Percentiles rank a stretch among this genome's conserved stretches.
Conservation (phyloP, 2,329 filamentous ascomycete species). For the Aspergillus amoenus region DNA sequence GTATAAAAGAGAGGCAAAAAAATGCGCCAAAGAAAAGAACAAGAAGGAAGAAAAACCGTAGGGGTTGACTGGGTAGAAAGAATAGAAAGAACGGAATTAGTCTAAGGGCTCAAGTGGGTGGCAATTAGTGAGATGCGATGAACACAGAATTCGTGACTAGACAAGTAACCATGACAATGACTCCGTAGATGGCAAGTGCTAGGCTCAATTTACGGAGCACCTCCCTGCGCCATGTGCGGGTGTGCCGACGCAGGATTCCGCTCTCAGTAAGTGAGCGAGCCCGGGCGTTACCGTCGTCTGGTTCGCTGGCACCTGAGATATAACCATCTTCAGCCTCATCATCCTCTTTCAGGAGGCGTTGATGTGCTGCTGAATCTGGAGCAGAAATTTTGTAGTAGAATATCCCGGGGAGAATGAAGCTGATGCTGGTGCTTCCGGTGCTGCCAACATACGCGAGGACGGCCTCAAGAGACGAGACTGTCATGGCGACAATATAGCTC, state of each 20-base stretch:
- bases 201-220: constrained; percentile 71
- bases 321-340: constrained; percentile 66
- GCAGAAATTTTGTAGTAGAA: constrained; percentile 99
- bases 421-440: constrained; percentile 92
- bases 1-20: neutral
- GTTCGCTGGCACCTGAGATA: constrained; percentile 39
- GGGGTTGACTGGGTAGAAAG: no score
- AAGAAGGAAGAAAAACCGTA: neutral
- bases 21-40: neutral
- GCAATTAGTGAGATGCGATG: constrained; percentile 53
- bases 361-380: constrained; percentile 82
- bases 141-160: constrained; percentile 84
- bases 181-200: constrained; percentile 76
- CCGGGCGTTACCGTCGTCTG: constrained; percentile 37
- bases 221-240: constrained; percentile 62
- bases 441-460: constrained; percentile 94
- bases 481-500: constrained; percentile 86
- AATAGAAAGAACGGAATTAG: neutral
- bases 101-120: neutral
- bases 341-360: constrained; percentile 84
- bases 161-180: constrained; percentile 86
- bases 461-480: constrained; percentile 82
- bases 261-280: constrained; percentile 52
- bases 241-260: constrained; percentile 61
- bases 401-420: constrained; percentile 90